These are phyloP conservation scores for Candida sonorensis DNA, from an alignment of 805 yeast species.

Conservation along the genomic window DNA sequence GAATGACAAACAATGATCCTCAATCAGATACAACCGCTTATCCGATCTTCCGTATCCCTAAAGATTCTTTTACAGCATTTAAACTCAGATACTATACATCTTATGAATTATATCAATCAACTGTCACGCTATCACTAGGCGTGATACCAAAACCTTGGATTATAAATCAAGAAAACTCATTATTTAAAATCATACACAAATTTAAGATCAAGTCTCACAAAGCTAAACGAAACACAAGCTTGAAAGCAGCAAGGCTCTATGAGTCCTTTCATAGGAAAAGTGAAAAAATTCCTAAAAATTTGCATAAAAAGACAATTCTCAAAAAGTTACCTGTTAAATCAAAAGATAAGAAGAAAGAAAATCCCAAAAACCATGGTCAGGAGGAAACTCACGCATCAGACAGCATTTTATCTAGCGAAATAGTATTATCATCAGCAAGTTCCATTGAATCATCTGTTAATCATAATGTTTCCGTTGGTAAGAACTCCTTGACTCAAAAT, in stretches of 20 bases:
- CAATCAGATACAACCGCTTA: too few relatives aligned
- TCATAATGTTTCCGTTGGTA: too few relatives aligned
- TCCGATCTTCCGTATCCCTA: constrained; percentile 31
- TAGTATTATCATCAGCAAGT: too few relatives aligned
- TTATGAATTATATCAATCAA: constrained; percentile 37
- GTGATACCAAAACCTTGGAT: constrained; percentile 53
- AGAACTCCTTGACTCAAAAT: too few relatives aligned
- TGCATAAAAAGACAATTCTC: too few relatives aligned
- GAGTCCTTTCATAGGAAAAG: too few relatives aligned
- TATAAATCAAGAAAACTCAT: constrained; percentile 21
- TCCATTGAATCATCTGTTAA: too few relatives aligned
- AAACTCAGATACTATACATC: constrained; percentile 49
- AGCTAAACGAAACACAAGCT: background rate
- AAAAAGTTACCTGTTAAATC: too few relatives aligned
- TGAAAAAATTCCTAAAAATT: too few relatives aligned
- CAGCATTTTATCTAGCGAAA: background rate
- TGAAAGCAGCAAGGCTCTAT: background rate
- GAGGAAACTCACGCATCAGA: background rate
- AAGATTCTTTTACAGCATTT: constrained; percentile 53
- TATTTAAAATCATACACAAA: constrained; percentile 8
- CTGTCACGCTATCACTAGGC: constrained; percentile 49
- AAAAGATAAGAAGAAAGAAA: too few relatives aligned
- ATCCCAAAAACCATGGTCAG: too few relatives aligned
- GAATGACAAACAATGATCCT: too few relatives aligned
- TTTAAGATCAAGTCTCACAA: background rate